Evolutionary conservation across 306 rosid genomes (phyloP), one percentile per base, ranked within the genome.

Genomic region (Cyclanthera cordifolia): DNA sequence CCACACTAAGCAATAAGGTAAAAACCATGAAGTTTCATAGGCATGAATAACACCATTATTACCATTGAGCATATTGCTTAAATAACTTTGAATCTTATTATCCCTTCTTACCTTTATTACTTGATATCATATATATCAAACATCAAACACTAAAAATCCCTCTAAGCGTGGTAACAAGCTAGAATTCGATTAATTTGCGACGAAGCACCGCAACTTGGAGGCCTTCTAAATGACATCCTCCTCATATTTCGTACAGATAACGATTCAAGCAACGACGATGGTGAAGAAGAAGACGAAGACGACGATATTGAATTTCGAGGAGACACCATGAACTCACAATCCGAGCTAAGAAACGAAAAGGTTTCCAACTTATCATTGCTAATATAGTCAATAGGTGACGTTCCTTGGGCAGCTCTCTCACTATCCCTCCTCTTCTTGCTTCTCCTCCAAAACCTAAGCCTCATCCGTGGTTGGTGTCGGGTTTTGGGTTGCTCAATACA

Each of bases 361-460:
- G 70, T 45, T 21, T 65, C 53, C 53, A 65, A 65, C 70, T 65
- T 65, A 65, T 45, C 53, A 14, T 6, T 0, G 28, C 21, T 64
- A 2, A 28, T 12, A 64, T 64, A 13, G 20, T 25, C n/a, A 5
- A 17, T 3, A 14, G 32, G 23, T 10, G n/a, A n/a, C n/a, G 52
- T 39, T 19, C 34, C 13, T 64, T 41, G 20, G 6, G 30, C 52
- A 63, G 10, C 30, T 63, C 19, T 41, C 19, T 14, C 5, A 14
- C 20, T 30, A 19, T 32, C 21, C 59, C 21, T 50, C 32, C 17
- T 52, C 55, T 50, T 52, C 28, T 28, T 28, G 59, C 51, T 3
- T 19, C 41, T 71, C 69, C 39, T 77, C 73, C 76, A 77, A 21
- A 72, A 71, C 53, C 24, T 32, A 53, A 65, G 34, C 52, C 57